A percentile compares a stretch with the other conserved stretches of the same genome.
phyloP scores from a whole-genome alignment of 805 yeast species.

The Starmerella roubikii region DNA sequence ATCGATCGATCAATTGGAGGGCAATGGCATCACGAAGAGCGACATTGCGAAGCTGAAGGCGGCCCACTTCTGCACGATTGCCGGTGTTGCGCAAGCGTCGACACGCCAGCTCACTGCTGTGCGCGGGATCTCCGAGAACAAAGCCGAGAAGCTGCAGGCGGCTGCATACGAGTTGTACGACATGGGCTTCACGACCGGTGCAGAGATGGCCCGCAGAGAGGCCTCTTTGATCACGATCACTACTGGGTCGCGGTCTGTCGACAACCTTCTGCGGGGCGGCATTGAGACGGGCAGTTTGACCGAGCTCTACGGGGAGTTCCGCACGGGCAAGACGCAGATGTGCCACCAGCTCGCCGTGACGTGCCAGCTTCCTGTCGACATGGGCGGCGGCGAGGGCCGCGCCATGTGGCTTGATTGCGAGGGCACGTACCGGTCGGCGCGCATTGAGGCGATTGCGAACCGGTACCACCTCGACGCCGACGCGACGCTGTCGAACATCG shows the following conservation, averaged over 20 bases:
- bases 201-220: constrained; percentile 81
- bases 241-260: constrained; percentile 89
- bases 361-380: constrained; percentile 87
- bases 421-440: constrained; percentile 88
- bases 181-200: constrained; percentile 94
- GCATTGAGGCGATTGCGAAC: constrained; percentile 79
- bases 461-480: constrained; percentile 84
- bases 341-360: constrained; percentile 96
- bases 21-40: constrained; percentile 70
- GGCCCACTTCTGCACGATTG: constrained; percentile 79
- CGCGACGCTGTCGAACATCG: constrained; percentile 92
- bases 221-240: constrained; percentile 84
- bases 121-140: constrained; percentile 90
- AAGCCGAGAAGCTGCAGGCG: constrained; percentile 69
- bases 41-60: constrained; percentile 73
- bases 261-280: constrained; percentile 90
- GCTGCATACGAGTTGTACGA: constrained; percentile 85
- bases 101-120: constrained; percentile 61
- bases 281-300: constrained; percentile 95
- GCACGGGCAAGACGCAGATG: constrained; percentile 94
- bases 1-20: constrained; percentile 29
- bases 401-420: constrained; percentile 93
- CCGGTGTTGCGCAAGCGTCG: constrained; percentile 86
- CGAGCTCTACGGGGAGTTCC: constrained; percentile 90
- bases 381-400: constrained; percentile 98